phyloP scores from a whole-genome alignment of 352 stramenopile genomes.

The Pythium folliculosum region DNA sequence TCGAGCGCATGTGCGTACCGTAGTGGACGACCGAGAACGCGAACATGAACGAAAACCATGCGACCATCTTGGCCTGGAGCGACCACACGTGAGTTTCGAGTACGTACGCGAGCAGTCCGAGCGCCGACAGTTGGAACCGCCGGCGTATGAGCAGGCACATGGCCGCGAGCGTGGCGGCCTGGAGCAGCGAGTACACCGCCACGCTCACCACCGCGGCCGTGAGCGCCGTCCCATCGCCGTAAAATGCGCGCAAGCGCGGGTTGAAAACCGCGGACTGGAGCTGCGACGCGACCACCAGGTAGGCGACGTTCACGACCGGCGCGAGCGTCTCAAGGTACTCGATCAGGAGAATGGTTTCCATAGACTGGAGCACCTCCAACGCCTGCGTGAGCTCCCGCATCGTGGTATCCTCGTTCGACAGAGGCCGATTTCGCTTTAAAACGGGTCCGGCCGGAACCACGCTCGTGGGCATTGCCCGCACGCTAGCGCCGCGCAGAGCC shows the following conservation, averaged over 20 bases:
- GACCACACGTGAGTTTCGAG: constrained; percentile 18
- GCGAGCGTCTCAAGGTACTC: constrained; percentile 21
- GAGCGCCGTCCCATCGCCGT: background rate
- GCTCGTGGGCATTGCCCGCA: too few species aligned
- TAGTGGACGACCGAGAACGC: constrained; percentile 19
- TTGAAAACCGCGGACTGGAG: constrained; percentile 20
- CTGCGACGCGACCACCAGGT: constrained; percentile 10
- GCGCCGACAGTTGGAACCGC: constrained; percentile 3
- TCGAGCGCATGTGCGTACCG: background rate
- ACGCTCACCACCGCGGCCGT: background rate
- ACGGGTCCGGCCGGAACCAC: too few species aligned
- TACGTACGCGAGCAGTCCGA: constrained; percentile 2
- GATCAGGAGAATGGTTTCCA: constrained; percentile 24
- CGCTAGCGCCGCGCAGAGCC: too few species aligned
- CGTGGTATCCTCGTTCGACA: background rate
- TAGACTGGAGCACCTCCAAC: constrained; percentile 14
- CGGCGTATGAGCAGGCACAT: constrained; percentile 1
- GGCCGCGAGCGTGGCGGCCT: background rate
- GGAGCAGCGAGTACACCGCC: constrained; percentile 9
- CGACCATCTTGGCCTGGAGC: constrained; percentile 13
- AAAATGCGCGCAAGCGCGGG: background rate
- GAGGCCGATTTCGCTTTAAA: background rate
- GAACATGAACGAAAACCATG: constrained; percentile 4
- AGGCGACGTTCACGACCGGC: constrained; percentile 9
- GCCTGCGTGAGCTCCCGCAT: background rate